These are phyloP conservation scores for Dryas octopetala DNA, from an alignment of 306 rosid genomes.

Conservation along the genomic window DNA sequence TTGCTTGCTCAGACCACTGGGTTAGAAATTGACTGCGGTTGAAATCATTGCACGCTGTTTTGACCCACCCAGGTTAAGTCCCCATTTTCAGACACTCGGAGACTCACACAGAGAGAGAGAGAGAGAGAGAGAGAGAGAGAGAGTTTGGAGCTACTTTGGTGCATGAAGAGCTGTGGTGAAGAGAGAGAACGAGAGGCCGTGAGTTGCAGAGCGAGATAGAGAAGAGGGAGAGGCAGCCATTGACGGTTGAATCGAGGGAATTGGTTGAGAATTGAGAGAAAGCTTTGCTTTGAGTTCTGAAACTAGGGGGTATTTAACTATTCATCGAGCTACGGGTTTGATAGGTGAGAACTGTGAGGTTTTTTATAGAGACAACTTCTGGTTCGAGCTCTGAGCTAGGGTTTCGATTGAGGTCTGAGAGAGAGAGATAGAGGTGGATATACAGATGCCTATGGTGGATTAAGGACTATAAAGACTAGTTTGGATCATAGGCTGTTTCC, in stretches of 20 bases:
- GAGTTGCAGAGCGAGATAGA: conserved; percentile 1
- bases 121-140: conserved; percentile 8
- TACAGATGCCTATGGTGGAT: background rate
- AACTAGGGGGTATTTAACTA: background rate
- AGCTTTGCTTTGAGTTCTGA: background rate
- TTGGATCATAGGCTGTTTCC: conserved; percentile 5
- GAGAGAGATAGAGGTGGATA: background rate
- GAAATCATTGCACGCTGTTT: conserved; percentile 51
- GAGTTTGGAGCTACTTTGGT: background rate
- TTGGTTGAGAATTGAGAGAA: conserved; percentile 7
- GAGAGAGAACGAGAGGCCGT: background rate
- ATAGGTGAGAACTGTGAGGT: conserved; percentile 17
- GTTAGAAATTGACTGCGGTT: conserved; percentile 66
- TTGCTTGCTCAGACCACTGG: background rate
- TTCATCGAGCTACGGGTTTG: background rate
- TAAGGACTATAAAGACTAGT: background rate
- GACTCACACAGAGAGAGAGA: background rate
- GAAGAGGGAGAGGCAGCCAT: conserved; percentile 1
- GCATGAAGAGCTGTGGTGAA: background rate
- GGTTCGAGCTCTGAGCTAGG: conserved; percentile 26
- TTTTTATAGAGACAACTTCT: background rate
- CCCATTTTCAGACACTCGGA: conserved; percentile 35
- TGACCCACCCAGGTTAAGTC: conserved; percentile 54
- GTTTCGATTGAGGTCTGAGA: conserved; percentile 4
- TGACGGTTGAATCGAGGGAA: conserved; percentile 10